Percentiles rank a stretch among this genome's conserved stretches.
phyloP scores from a whole-genome alignment of 192 early-diverging fungal genomes.

The Pilobolus umbonatus region DNA sequence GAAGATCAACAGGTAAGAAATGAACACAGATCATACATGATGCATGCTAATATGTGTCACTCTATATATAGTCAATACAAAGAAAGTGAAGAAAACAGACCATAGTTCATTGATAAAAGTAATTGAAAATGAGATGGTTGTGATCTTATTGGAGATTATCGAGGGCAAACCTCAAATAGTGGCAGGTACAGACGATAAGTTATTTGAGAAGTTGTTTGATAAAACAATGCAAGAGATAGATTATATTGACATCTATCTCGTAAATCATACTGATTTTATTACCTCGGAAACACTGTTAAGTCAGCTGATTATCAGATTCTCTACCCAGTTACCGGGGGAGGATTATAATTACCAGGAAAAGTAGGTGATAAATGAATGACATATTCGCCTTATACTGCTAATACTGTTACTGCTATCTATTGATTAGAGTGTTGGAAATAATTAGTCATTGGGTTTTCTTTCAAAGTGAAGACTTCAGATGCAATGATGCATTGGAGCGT shows the following conservation, averaged over 20 bases:
- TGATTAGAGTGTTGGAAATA: constrained; percentile 50
- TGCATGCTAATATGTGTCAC: neutral
- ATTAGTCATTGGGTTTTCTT: constrained; percentile 59
- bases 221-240: constrained; percentile 63
- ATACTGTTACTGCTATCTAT: neutral
- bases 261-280: constrained; percentile 59
- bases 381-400: neutral
- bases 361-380: too few species aligned
- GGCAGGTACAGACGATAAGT: constrained; percentile 56
- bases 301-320: constrained; percentile 54
- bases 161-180: constrained; percentile 49
- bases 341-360: constrained; percentile 41
- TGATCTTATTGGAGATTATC: constrained; percentile 53
- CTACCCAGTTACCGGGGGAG: constrained; percentile 41
- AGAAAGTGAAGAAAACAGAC: neutral
- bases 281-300: constrained; percentile 48
- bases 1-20: neutral
- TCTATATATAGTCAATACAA: too few species aligned
- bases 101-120: constrained; percentile 33
- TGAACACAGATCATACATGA: neutral
- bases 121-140: constrained; percentile 49
- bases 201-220: constrained; percentile 57
- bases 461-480: constrained; percentile 56
- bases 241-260: constrained; percentile 60
- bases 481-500: constrained; percentile 33